phyloP scores from a whole-genome alignment of 257 asterid species.

The Nicotiana obtusifolia region DNA sequence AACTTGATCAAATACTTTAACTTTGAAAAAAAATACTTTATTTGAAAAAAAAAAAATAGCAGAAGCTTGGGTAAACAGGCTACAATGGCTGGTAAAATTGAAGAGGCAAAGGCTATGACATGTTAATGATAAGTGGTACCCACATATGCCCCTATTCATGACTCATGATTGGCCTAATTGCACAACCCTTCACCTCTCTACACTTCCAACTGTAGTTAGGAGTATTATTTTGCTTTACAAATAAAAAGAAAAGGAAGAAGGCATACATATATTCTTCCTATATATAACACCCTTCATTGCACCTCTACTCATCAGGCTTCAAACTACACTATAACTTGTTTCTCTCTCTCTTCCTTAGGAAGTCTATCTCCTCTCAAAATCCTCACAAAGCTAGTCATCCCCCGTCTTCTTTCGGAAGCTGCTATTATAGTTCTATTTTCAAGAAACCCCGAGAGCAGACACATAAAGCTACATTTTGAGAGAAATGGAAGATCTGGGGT shows the following conservation, averaged over 20 bases:
- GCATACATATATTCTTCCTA: constrained; percentile 25
- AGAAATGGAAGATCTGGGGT: constrained; percentile 56
- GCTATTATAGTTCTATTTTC: neutral
- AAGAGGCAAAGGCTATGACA: constrained; percentile 47
- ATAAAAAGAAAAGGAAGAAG: neutral
- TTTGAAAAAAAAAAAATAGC: too few species aligned
- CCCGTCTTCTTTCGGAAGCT: neutral
- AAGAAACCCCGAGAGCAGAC: neutral
- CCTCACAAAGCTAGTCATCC: neutral
- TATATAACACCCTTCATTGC: constrained; percentile 22
- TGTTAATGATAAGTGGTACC: constrained; percentile 33
- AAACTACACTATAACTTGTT: constrained; percentile 1
- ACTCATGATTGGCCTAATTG: constrained; percentile 11
- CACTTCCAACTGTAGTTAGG: neutral
- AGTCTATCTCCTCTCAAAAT: too few species aligned
- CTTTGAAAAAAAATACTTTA: too few species aligned
- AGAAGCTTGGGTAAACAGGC: too few species aligned
- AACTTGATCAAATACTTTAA: too few species aligned
- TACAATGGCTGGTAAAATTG: neutral
- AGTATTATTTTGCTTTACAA: neutral
- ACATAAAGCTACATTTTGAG: neutral
- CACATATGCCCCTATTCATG: constrained; percentile 19
- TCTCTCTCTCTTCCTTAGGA: neutral
- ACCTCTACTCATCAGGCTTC: constrained; percentile 5
- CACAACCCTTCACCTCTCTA: constrained; percentile 8